phyloP scores from a whole-genome alignment of 2,329 filamentous ascomycete species.

The Fusarium solani-melongenae region DNA sequence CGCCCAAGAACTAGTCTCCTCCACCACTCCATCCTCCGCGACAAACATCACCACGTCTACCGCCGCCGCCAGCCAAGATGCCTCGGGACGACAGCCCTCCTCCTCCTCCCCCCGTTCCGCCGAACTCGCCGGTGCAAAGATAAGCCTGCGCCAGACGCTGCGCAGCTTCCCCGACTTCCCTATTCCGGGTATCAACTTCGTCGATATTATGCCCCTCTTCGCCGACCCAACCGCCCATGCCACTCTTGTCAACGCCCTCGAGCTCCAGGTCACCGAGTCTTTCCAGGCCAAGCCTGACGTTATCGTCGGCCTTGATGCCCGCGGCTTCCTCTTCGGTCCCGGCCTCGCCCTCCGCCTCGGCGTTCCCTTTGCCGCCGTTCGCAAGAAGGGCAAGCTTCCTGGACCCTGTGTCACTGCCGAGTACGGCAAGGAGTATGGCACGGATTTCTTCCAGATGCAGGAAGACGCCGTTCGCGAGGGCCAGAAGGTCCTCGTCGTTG shows the following conservation, averaged over 20 bases:
- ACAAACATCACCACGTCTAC: constrained; percentile 43
- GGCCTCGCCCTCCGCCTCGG: constrained; percentile 85
- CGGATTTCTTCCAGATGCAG: constrained; percentile 97
- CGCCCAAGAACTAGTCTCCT: constrained; percentile 40
- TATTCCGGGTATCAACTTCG: constrained; percentile 90
- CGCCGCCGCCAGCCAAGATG: constrained; percentile 60
- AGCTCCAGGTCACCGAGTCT: constrained; percentile 79
- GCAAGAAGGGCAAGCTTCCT: constrained; percentile 96
- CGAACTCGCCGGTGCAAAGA: constrained; percentile 75
- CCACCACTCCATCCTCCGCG: constrained; percentile 40
- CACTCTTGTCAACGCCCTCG: constrained; percentile 83
- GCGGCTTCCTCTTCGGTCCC: constrained; percentile 95
- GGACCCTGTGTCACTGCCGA: constrained; percentile 86
- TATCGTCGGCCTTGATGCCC: constrained; percentile 90
- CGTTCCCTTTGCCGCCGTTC: constrained; percentile 89
- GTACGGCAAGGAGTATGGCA: constrained; percentile 96
- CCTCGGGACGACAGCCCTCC: constrained; percentile 72
- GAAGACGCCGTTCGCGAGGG: constrained; percentile 83
- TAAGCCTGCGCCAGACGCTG: constrained; percentile 77
- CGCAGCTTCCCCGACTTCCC: constrained; percentile 94
- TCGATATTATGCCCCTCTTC: constrained; percentile 98
- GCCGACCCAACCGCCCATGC: constrained; percentile 79
- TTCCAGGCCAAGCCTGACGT: constrained; percentile 82
- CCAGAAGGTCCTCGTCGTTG: constrained; percentile 91
- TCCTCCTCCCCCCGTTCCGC: constrained; percentile 69